These are phyloP conservation scores for Hypoxylon sp. DNA, from an alignment of 2,329 filamentous ascomycete species.

Conservation along the genomic window DNA sequence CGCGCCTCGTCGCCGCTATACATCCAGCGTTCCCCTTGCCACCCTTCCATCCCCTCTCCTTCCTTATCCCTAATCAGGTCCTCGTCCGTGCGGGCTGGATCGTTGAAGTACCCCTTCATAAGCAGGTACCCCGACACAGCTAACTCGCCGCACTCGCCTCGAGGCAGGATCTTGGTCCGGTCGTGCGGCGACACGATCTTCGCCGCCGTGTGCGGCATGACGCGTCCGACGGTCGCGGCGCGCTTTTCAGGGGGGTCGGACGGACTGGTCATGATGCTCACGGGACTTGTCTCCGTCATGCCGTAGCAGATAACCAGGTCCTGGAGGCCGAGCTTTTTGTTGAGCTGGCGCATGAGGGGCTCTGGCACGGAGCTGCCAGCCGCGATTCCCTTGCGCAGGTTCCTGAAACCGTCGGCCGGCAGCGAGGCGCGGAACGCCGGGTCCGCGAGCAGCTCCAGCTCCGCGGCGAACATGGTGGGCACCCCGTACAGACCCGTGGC, in stretches of 20 bases:
- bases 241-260: conserved; percentile 80
- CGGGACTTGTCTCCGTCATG: conserved; percentile 91
- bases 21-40: conserved; percentile 78
- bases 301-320: conserved; percentile 96
- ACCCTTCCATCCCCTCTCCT: conserved; percentile 64
- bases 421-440: conserved; percentile 52
- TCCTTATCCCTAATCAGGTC: conserved; percentile 64
- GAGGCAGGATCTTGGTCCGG: conserved; percentile 69
- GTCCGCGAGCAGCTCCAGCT: conserved; percentile 80
- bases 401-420: conserved; percentile 52
- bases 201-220: conserved; percentile 83
- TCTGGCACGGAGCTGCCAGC: conserved; percentile 89
- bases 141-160: conserved; percentile 82
- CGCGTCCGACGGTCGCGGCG: conserved; percentile 81
- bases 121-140: conserved; percentile 87
- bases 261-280: conserved; percentile 85
- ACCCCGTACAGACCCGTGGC: conserved; percentile 86
- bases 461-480: conserved; percentile 92
- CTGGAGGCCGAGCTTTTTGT: conserved; percentile 79
- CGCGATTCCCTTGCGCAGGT: conserved; percentile 88
- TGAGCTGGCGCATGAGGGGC: conserved; percentile 82
- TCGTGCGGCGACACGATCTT: conserved; percentile 83
- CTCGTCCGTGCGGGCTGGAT: conserved; percentile 76
- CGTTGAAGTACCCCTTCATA: conserved; percentile 93
- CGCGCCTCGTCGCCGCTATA: conserved; percentile 90